Conservation (phyloP, 768 basidiomycete species). For the Rhodotorula diobovata region DNA sequence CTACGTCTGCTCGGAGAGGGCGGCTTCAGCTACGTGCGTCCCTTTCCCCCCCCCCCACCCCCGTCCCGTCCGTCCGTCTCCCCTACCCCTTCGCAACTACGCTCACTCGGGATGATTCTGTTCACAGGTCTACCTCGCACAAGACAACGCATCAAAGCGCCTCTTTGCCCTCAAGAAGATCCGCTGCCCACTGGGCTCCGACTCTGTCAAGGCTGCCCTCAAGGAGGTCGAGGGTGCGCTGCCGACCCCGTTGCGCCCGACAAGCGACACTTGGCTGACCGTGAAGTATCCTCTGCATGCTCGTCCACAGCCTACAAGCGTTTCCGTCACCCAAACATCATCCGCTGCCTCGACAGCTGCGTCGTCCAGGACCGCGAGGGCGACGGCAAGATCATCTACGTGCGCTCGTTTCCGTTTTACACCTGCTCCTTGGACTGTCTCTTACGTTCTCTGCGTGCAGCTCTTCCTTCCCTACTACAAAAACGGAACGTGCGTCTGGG, state of each 20-base stretch:
- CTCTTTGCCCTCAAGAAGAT: slow-evolving; percentile 97
- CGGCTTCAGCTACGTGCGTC: slow-evolving; percentile 86
- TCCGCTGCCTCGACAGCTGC: slow-evolving; percentile 53
- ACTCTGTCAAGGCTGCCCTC: slow-evolving; percentile 60
- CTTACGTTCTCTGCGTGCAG: slow-evolving; percentile 49
- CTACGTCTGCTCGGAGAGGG: slow-evolving; percentile 92
- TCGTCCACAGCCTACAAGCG: slow-evolving; percentile 76
- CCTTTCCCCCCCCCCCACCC: slow-evolving; percentile 44
- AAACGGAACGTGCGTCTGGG: slow-evolving; percentile 50
- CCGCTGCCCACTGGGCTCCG: slow-evolving; percentile 79
- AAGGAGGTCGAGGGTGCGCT: slow-evolving; percentile 55
- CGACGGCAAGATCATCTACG: slow-evolving; percentile 37
- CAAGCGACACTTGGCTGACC: no score
- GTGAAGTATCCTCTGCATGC: neutral
- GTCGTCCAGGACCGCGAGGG: slow-evolving; percentile 25
- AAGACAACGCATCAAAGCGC: slow-evolving; percentile 55
- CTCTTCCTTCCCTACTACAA: slow-evolving; percentile 92
- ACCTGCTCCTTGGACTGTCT: neutral
- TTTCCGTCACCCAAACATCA: slow-evolving; percentile 96
- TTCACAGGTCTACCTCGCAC: slow-evolving; percentile 39
- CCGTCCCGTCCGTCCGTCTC: neutral
- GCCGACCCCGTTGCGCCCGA: no score
- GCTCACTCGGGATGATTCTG: no score
- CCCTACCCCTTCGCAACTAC: no score
- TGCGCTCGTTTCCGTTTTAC: slow-evolving; percentile 1